Evolutionary conservation across 225 moss, liverwort and hornwort species (phyloP).

Genomic region (Anthoceros angustus): DNA sequence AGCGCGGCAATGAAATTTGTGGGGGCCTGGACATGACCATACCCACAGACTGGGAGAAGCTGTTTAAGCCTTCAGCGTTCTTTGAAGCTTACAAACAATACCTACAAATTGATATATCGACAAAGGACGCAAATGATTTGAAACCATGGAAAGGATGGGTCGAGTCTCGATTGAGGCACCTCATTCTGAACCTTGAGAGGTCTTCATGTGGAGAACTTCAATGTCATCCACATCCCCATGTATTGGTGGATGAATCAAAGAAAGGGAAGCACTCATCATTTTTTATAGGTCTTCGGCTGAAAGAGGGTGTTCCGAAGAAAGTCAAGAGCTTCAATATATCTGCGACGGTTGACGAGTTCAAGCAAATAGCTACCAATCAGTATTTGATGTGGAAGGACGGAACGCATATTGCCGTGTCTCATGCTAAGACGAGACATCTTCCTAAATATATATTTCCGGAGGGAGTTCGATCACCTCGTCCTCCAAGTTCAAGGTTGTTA

Average conservation of each 20-base stretch:
- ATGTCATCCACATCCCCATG: constrained; percentile 82
- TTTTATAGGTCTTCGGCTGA: constrained; percentile 77
- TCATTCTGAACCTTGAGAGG: constrained; percentile 88
- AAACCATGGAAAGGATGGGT: constrained; percentile 98
- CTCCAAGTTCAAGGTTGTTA: too few relatives aligned
- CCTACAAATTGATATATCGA: constrained; percentile 73
- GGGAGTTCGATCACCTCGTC: constrained; percentile 50
- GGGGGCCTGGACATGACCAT: constrained; percentile 85
- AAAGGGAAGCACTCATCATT: constrained; percentile 63
- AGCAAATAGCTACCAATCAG: constrained; percentile 45
- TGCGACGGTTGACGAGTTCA: constrained; percentile 76
- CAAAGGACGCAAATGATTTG: constrained; percentile 78
- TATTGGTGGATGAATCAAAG: constrained; percentile 60
- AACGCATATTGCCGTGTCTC: constrained; percentile 72
- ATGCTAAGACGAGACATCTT: constrained; percentile 71
- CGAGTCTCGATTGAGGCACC: constrained; percentile 81
- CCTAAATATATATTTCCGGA: constrained; percentile 75
- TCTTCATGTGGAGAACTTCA: constrained; percentile 58
- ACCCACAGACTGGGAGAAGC: constrained; percentile 71
- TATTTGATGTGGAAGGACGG: constrained; percentile 67
- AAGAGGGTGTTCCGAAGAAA: constrained; percentile 58
- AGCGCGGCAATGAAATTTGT: constrained; percentile 68
- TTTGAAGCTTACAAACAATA: constrained; percentile 95
- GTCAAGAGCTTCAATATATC: constrained; percentile 77
- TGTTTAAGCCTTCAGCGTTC: constrained; percentile 70